phyloP scores from a whole-genome alignment of 257 asterid species.

The Echium plantagineum region DNA sequence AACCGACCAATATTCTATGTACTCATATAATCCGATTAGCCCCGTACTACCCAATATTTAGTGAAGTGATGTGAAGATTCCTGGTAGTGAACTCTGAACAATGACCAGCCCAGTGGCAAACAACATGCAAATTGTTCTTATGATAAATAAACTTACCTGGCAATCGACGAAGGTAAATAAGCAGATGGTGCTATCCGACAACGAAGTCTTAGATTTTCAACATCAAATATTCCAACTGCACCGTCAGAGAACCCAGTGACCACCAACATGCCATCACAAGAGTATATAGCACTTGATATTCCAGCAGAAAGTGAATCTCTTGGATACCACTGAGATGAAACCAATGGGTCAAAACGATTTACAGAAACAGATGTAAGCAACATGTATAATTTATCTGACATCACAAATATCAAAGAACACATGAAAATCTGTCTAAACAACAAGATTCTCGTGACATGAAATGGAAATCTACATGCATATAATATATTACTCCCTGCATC shows the following conservation, averaged over 20 bases:
- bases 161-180: conserved; percentile 51
- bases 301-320: conserved; percentile 69
- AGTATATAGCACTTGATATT: conserved; percentile 72
- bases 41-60: background rate
- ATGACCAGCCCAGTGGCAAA: background rate
- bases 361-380: background rate
- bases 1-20: background rate
- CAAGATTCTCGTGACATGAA: background rate
- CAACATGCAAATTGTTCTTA: background rate
- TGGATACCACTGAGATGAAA: conserved; percentile 70
- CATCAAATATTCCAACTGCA: conserved; percentile 80
- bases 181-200: conserved; percentile 73
- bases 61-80: background rate
- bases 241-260: conserved; percentile 80
- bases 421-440: background rate
- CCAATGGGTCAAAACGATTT: conserved; percentile 3
- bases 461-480: too few relatives aligned
- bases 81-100: background rate
- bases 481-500: too few relatives aligned
- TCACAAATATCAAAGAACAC: background rate
- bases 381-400: background rate
- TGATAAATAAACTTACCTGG: conserved; percentile 36
- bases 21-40: too few relatives aligned
- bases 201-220: conserved; percentile 54
- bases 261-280: conserved; percentile 61